A percentile compares a stretch with the other conserved stretches of the same genome.
Evolutionary conservation across 148 eudicot species (phyloP).

Genomic region (Heliamphora exappendiculata): DNA sequence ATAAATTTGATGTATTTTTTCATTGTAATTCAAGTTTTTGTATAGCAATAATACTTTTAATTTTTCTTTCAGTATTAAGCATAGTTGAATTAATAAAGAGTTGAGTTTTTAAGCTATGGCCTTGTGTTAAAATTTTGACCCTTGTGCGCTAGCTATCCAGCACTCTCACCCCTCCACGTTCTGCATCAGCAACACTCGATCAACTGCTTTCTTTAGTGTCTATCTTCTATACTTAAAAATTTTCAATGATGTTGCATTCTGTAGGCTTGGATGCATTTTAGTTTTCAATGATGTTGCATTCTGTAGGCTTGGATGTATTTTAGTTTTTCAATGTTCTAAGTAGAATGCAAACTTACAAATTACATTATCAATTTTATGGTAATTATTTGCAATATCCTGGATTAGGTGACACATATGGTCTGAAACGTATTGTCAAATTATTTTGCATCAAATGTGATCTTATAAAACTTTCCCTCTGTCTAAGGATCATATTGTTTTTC

Average conservation of each 20-base stretch:
- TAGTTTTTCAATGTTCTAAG: neutral
- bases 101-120: too few species aligned
- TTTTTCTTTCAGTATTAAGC: too few species aligned
- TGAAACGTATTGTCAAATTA: neutral
- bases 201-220: too few species aligned
- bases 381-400: neutral
- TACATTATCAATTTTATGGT: neutral
- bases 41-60: too few species aligned
- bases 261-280: neutral
- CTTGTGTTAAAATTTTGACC: too few species aligned
- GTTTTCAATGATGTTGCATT: neutral
- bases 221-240: too few species aligned
- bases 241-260: neutral
- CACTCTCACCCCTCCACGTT: too few species aligned
- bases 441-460: neutral
- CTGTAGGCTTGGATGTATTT: neutral
- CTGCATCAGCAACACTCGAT: too few species aligned
- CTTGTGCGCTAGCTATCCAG: too few species aligned
- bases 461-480: neutral
- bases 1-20: too few species aligned
- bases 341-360: neutral
- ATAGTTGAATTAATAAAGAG: too few species aligned
- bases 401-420: neutral
- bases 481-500: slow-evolving; percentile 7
- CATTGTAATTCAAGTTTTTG: too few species aligned